Conservation (phyloP, 495 filamentous ascomycete species). For the Haplographium delicatum region DNA sequence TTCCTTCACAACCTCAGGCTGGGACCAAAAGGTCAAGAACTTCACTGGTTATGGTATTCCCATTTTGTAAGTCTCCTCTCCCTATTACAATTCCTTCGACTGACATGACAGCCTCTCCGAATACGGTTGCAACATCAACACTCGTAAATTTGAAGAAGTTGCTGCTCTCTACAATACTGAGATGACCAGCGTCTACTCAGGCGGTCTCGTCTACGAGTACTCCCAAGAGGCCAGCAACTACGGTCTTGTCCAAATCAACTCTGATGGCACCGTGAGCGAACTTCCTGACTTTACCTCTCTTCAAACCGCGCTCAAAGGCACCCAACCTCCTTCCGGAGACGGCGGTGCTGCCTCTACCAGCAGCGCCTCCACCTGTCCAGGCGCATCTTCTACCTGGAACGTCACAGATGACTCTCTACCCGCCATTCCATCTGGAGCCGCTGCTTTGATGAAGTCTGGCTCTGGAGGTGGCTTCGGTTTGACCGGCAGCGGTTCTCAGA, state of each 20-base stretch:
- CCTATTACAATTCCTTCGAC: background rate
- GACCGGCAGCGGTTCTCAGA: constrained; percentile 65
- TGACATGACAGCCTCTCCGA: constrained; percentile 61
- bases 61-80: constrained; percentile 56
- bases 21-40: constrained; percentile 87
- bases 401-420: constrained; percentile 66
- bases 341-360: constrained; percentile 72
- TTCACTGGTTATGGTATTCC: constrained; percentile 88
- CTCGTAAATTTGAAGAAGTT: constrained; percentile 78
- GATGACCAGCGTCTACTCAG: constrained; percentile 92
- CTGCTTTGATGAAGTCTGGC: constrained; percentile 70
- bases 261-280: constrained; percentile 42
- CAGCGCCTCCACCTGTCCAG: constrained; percentile 62
- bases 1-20: constrained; percentile 70
- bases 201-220: constrained; percentile 95
- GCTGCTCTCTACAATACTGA: constrained; percentile 69
- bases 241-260: constrained; percentile 64
- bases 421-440: constrained; percentile 55
- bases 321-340: constrained; percentile 61
- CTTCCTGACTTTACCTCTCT: constrained; percentile 63
- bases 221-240: constrained; percentile 69
- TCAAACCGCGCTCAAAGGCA: constrained; percentile 55
- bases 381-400: constrained; percentile 64
- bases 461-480: constrained; percentile 72
- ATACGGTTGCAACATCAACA: constrained; percentile 80